Base-by-base conservation (phyloP, 2,329 filamentous ascomycete genomes). In the Fusarium succisae region DNA sequence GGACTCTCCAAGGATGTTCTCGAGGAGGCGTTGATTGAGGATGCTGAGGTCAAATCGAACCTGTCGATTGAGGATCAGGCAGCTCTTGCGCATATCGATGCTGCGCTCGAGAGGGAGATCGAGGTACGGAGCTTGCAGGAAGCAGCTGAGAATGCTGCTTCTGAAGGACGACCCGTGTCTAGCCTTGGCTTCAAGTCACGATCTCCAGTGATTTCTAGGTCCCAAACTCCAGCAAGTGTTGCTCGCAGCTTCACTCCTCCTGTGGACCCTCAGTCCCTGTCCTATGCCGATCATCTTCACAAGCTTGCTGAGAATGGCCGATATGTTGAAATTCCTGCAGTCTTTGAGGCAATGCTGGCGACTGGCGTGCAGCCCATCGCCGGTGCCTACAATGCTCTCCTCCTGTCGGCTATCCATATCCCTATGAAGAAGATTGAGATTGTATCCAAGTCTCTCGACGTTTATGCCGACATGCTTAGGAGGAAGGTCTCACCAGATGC, bases 381-480 rank as follows among this genome's bases (percentile, higher is more conserved):
- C 54, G 88, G 91, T 53, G 93, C 96, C n/a, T 99, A 99, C 87
- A 98, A 98, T 81, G 93, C 94, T 56, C 88, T 99, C 50, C 86
- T 99, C 48, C 88, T 92, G 77, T 94, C 96, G 11, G 95, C 95
- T 20, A 94, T 98, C 70, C 89, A 94, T 76, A 89, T 98, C 24
- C 94, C 95, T 13, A 87, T 88, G 30, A 92, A 94, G 81, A 93
- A 92, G 82, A 92, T 93, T 61, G 93, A 97, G 84, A 91, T 96
- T 59, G 94, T 97, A 20, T 92, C 94, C 70, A 97, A 97, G 85
- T 95, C 94, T 10, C 88, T 98, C 59, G 95, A 98, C 84, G 93
- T 99, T 59, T 99, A 98, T 82, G 93, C 95, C 22, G 95, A 98
- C 81, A 98, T 99, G 96, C 91, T 98, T 76, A 91, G 92, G 74